Evolutionary conservation across 225 moss, liverwort and hornwort genomes (phyloP), one percentile per base, ranked within the genome.

Genomic region (Pseudisothecium myosuroides): DNA sequence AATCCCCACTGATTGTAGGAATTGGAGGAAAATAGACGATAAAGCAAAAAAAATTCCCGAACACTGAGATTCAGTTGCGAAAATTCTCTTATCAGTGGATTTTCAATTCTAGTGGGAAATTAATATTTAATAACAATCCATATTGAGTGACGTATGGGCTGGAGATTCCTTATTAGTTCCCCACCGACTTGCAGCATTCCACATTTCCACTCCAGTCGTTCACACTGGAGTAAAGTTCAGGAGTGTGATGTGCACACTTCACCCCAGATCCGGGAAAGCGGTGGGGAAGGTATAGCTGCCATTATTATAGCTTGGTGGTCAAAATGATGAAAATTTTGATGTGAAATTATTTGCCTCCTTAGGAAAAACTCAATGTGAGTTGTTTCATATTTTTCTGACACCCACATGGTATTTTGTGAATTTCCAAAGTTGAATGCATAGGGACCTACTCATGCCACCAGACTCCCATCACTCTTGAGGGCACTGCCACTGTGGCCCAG

Each of bases 341-440:
- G 11, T 36, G 36, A 36, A 31, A 31, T 31, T 2, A 47, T 31
- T 10, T 0, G 4, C 7, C 4, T 18, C 31, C 2, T 31, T 0
- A 0, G 11, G 10, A 18, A 7, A 31, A 74, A 29, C 0, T 0
- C 2, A 47, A 74, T 0, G 0, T 0, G 11, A 73, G 4, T 47
- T 29, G 4, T 47, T 74, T 27, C 2, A 6, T 18, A 19, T 31
- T 47, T 74, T 73, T 31, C 0, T 17, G 1, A 47, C 11, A 31
- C 7, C 18, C 4, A 4, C 4, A 28, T 31, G 7, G 19, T 20
- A 20, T 31, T 20, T 5, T 31, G 20, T 7, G 12, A 7, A 20
- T 32, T 31, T 47, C 20, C 14, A 71, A 71, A 41, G 26, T 41
- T 41, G 4, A 26, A 41, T 24, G 24, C 5, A 5, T 5, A 14